A percentile compares a stretch with the other conserved stretches of the same genome.
phyloP scores from a whole-genome alignment of 768 basidiomycete genomes.

The Jaapia argillacea region DNA sequence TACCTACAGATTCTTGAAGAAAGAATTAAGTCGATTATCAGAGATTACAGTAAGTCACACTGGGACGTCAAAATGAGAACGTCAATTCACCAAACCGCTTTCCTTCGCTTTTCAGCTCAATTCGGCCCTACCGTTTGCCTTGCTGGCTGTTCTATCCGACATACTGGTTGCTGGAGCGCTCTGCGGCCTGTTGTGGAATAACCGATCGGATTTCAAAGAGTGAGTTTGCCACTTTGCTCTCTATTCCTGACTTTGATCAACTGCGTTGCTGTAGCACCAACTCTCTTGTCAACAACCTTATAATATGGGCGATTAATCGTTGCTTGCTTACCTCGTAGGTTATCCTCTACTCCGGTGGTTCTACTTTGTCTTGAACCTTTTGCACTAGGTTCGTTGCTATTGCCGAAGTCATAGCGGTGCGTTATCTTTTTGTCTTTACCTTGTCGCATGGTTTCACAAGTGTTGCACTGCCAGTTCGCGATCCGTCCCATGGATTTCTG shows the following conservation, averaged over 20 bases:
- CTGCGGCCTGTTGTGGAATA: background rate
- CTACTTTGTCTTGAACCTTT: background rate
- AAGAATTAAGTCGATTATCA: background rate
- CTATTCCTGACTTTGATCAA: background rate
- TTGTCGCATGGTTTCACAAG: no score
- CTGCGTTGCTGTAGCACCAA: background rate
- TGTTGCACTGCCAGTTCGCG: background rate
- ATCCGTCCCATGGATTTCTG: background rate
- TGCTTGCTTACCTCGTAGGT: background rate
- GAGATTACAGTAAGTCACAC: constrained; percentile 6
- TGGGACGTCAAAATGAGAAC: background rate
- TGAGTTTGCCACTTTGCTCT: background rate
- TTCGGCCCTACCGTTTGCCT: constrained; percentile 7
- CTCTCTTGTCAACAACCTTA: background rate
- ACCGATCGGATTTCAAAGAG: background rate
- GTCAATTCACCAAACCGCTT: background rate
- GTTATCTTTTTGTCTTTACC: no score
- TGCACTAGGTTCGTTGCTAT: background rate
- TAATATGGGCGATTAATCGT: background rate
- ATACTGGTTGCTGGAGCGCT: constrained; percentile 8
- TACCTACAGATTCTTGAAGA: background rate
- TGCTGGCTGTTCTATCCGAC: constrained; percentile 9
- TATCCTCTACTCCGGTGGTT: no score
- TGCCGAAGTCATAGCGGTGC: background rate
- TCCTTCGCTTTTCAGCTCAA: constrained; percentile 1